Base-by-base conservation (phyloP, 805 yeast species). In the Ogataea pilisensis region DNA sequence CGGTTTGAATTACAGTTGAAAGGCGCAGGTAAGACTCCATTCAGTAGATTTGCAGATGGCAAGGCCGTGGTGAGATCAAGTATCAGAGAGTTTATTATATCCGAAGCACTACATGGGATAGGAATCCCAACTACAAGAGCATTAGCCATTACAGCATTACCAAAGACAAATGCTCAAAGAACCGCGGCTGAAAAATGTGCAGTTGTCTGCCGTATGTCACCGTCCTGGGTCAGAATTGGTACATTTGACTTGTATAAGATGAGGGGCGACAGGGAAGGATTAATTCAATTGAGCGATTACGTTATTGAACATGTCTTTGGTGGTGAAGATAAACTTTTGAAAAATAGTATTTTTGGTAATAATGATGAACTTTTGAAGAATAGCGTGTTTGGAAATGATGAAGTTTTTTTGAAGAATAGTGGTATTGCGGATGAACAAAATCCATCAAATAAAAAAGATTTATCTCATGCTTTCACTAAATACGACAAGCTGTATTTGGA, bases 1-100 rank as follows among this genome's bases (percentile, higher is more conserved):
- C 59, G 63, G 27, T 81, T 72, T 52, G 91, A 82, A 48, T 50
- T 91, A 2, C 98, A 91, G 64, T 64, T 91, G 47, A 91, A 91
- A 65, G 99, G 99, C 0, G 79, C 93, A 3, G 99, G 99, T 0
- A 68, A 76, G 49, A 91, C 98, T 0, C 96, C 98, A 1, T 91
- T 74, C 60, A 85, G 95, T 0, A 73, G 99, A 44, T 91, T 90
- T 70, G 98, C 96, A 0, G 99, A 91, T 64, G 99, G 99, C 4
- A 88, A 87, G 56, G 97, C 98, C 0, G 95, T 89, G 5, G 54
- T 91, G 25, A 66, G 96, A 45, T 88, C 97, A 2, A 81, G 95
- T 35, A 78, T 93, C 28, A 70, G 98, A 27, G 99, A 91, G 58
- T 90, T 85, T 44, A 70, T 91, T 36, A 83, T 85, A 1, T 82